Evolutionary conservation across 768 basidiomycete species (phyloP), one percentile per base, ranked within the genome.

Genomic region (Trametopsis cervina): DNA sequence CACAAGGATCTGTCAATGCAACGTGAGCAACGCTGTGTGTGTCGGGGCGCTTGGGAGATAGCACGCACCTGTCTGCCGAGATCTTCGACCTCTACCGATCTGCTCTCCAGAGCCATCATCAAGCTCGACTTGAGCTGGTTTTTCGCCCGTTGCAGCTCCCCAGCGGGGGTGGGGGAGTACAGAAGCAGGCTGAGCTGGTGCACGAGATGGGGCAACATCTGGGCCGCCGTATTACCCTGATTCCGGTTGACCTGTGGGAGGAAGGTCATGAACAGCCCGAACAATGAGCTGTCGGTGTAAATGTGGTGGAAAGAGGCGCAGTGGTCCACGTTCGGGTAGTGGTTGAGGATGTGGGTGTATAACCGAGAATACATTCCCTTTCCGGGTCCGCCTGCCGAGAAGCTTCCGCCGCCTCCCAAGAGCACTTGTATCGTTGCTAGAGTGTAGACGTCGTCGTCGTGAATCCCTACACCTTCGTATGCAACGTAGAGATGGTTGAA

Each of bases 301-400:
- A 94, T 93, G 67, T 98, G 95, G 63, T 98, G 93, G 83, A 96
- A 97, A 17, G 90, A 85, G 7, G 89, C 85, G 64, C 94, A 97
- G 65, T 93, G 90, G 65, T 98, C 95, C 59, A 98, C 78, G 60
- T 89, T 83, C 43, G 91, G 80, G 70, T 92, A 89, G 60, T 89
- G 86, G 64, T 98, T 97, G 49, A 98, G 81, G 59, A 98, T 91
- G 62, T 92, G 83, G 9, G 92, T 95, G 71, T 98, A 97, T 23
- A 97, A 69, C 21, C 95, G 85, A 26, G 93, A 92, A 74, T 96
- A 98, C 95, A 98, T 98, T 58, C 95, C 95, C 71, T 98, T 98
- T 13, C 95, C 95, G 2, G 95, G 95, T 3, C 95, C 95, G 54
- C 95, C 92, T 13, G 95, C 95, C 27, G 93, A 96, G 75, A 99